Conservation (phyloP, 1,284 basidiomycete genomes). For the Leccinum fuscescens region DNA sequence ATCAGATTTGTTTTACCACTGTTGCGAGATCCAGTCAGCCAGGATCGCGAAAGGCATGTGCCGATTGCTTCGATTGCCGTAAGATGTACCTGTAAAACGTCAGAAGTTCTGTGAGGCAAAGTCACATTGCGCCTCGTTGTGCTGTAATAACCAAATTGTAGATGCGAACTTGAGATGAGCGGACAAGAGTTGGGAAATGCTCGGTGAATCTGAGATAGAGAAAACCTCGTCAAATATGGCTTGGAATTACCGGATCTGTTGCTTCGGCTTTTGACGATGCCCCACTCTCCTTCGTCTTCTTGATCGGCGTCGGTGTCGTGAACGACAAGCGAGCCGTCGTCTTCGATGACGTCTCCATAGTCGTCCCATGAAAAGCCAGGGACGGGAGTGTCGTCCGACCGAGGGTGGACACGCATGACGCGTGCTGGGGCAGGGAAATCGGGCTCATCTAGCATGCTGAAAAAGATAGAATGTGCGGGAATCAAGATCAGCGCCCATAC, state of each 20-base stretch:
- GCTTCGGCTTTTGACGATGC: conserved; percentile 60
- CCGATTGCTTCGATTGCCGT: conserved; percentile 75
- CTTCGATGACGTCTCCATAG: conserved; percentile 64
- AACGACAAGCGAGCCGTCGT: conserved; percentile 31
- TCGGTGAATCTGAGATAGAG: conserved; percentile 29
- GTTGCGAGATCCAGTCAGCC: conserved; percentile 79
- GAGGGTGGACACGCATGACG: conserved; percentile 62
- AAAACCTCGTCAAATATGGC: conserved; percentile 68
- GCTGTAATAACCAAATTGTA: conserved; percentile 74
- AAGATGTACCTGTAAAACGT: conserved; percentile 65
- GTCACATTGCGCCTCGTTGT: conserved; percentile 46
- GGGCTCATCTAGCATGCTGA: conserved; percentile 61
- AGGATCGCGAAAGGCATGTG: conserved; percentile 74
- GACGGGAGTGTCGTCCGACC: conserved; percentile 54
- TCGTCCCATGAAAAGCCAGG: conserved; percentile 71
- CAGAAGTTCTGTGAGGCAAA: conserved; percentile 40
- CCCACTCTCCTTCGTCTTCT: conserved; percentile 63
- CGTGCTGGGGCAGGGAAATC: conserved; percentile 55
- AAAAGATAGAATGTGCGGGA: conserved; percentile 11
- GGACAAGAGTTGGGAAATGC: conserved; percentile 23
- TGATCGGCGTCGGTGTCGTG: conserved; percentile 44
- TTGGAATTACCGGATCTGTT: conserved; percentile 43
- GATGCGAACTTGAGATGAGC: conserved; percentile 52
- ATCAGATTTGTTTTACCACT: conserved; percentile 84
- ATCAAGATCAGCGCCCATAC: conserved; percentile 13